Base-by-base conservation (phyloP, 306 rosid genomes). In the Canavalia gladiata region DNA sequence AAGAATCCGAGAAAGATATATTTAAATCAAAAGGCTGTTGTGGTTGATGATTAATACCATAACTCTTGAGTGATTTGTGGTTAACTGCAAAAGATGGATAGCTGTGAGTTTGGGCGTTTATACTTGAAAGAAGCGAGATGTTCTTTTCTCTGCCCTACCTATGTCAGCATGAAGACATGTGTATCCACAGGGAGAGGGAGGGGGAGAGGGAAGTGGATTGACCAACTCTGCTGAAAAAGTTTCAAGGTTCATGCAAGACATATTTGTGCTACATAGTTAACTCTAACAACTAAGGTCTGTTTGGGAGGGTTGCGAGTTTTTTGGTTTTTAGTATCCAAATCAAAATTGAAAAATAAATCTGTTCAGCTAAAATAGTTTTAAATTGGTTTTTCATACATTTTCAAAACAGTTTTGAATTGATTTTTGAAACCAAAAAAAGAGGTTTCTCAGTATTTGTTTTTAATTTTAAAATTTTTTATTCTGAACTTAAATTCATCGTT, bases 121-220 rank as follows among this genome's bases (percentile, higher is more conserved):
- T 58, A 70, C 43, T 28, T 35, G 5, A 71, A 59, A 28, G 58
- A 72, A 41, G 13, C 79, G 72, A 70, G 64, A 72, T 6, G 67
- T 73, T 9, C 51, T 37, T 49, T 39, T 37, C 39, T 28, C 4
- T 55, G 54, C 52, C 25, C 28, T 55, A 54, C 25, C 29, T 25
- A n/a, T 5, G 58, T 73, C 39, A 73, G 39, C 37, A 54, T 73
- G 77, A 41, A 54, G 29, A 54, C 39, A 3, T 8, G 49, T 71
- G 42, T 39, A 51, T n/a, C 28, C 63, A 50, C 46, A 33, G 34
- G 51, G 51, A 51, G 7, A 10, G 50, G 77, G 7, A 25, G 6
- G 41, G 54, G 67, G 12, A 39, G 39, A 18, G 25, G 25, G 25
- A 18, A 18, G 25, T 28, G 8, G 34, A 71, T 65, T 9, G 52